Evolutionary conservation across 2,329 filamentous ascomycete species (phyloP).

Genomic region (Metarhizium album): DNA sequence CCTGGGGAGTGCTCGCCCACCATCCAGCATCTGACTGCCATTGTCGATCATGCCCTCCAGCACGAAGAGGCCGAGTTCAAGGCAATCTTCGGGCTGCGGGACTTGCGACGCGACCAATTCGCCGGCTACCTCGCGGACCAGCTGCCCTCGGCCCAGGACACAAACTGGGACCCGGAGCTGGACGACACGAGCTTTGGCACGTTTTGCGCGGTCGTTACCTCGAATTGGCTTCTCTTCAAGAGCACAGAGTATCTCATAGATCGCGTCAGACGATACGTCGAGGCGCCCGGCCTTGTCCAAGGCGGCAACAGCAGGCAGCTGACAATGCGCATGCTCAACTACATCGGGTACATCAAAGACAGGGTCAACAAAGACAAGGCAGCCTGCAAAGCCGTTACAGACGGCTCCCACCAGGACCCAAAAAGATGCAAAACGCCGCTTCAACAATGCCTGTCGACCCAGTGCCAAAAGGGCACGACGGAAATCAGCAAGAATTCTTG

Average conservation of each 20-base stretch:
- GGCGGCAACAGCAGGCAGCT: constrained; percentile 25
- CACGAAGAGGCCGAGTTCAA: constrained; percentile 27
- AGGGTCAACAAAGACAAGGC: constrained; percentile 17
- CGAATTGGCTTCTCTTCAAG: constrained; percentile 29
- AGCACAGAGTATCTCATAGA: constrained; percentile 24
- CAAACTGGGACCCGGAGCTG: constrained; percentile 42
- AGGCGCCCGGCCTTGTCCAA: constrained; percentile 27
- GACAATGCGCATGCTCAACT: constrained; percentile 38
- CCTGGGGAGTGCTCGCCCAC: constrained; percentile 52
- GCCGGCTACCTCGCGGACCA: constrained; percentile 29
- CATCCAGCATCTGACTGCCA: constrained; percentile 45
- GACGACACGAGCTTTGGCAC: constrained; percentile 30
- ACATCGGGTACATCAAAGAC: constrained; percentile 33
- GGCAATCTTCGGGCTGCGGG: constrained; percentile 34
- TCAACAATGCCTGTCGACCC: constrained; percentile 21
- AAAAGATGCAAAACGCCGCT: constrained; percentile 9
- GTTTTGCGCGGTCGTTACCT: constrained; percentile 39
- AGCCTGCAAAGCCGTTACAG: no score
- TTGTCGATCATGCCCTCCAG: constrained; percentile 41
- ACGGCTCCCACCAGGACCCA: no score
- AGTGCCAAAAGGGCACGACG: constrained; percentile 11
- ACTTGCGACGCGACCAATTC: constrained; percentile 37
- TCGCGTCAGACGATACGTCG: constrained; percentile 28
- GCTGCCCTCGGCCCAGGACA: constrained; percentile 33
- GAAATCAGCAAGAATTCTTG: constrained; percentile 10